Evolutionary conservation across 495 filamentous ascomycete genomes (phyloP).

Genomic region (Jackrogersella multiformis): DNA sequence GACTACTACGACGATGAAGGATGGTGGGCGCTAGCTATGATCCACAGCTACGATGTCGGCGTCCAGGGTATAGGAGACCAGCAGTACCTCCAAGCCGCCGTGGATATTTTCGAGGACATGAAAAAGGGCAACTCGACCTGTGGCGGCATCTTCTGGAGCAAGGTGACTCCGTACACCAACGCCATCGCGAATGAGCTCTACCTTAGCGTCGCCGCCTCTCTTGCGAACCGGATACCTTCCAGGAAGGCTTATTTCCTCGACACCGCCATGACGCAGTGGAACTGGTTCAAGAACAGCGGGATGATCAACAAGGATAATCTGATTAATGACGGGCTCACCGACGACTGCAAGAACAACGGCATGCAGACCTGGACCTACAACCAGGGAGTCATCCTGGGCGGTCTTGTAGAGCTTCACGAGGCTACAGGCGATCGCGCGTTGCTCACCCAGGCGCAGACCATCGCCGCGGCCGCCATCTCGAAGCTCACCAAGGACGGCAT

Average conservation of each 20-base stretch:
- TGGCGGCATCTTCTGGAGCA: conserved; percentile 78
- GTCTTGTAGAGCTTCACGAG: conserved; percentile 70
- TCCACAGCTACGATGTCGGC: conserved; percentile 68
- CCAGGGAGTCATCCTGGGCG: conserved; percentile 81
- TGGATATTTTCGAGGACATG: conserved; percentile 70
- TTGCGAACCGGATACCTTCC: conserved; percentile 70
- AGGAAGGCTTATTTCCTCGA: conserved; percentile 62
- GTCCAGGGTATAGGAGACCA: conserved; percentile 55
- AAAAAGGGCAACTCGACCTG: conserved; percentile 62
- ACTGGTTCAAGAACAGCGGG: conserved; percentile 72
- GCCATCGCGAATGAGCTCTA: conserved; percentile 83
- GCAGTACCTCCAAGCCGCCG: conserved; percentile 64
- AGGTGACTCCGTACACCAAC: conserved; percentile 66
- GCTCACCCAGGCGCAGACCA: conserved; percentile 64
- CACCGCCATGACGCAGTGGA: conserved; percentile 67
- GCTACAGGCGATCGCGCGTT: conserved; percentile 63
- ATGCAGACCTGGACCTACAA: conserved; percentile 77
- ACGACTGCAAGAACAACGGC: conserved; percentile 71
- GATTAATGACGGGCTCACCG: conserved; percentile 74
- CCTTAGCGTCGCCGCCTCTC: conserved; percentile 71
- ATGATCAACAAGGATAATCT: conserved; percentile 72
- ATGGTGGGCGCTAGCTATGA: conserved; percentile 76
- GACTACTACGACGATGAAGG: conserved; percentile 76
- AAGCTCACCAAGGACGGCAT: conserved; percentile 66
- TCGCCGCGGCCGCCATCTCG: conserved; percentile 71